A percentile compares a stretch with the other conserved stretches of the same genome.
phyloP scores from a whole-genome alignment of 768 basidiomycete genomes.

The Coprinopsis marcescibilis region DNA sequence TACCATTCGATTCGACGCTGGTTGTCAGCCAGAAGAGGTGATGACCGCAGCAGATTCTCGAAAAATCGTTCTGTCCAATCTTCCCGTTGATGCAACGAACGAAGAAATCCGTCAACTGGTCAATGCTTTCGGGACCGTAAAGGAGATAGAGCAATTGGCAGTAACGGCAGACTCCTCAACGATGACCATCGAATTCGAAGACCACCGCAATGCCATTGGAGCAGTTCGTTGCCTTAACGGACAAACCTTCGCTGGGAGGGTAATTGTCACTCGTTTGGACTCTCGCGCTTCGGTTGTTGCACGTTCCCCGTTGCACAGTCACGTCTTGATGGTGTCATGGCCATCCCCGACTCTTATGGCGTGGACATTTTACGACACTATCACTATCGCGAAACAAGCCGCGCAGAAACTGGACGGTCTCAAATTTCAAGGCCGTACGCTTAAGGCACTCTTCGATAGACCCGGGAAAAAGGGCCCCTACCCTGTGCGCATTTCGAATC shows the following conservation, averaged over 20 bases:
- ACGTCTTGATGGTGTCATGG: constrained; percentile 25
- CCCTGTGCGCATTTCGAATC: constrained; percentile 37
- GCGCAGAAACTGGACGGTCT: constrained; percentile 33
- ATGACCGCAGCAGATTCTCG: constrained; percentile 34
- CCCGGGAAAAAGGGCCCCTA: constrained; percentile 28
- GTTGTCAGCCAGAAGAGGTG: constrained; percentile 24
- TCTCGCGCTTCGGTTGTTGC: constrained; percentile 14
- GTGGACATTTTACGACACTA: constrained; percentile 41
- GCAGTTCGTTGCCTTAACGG: constrained; percentile 31
- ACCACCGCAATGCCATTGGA: constrained; percentile 23
- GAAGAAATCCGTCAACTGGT: constrained; percentile 26
- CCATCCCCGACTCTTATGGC: constrained; percentile 35
- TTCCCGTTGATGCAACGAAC: constrained; percentile 27
- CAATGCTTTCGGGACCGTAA: constrained; percentile 24
- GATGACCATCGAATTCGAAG: constrained; percentile 25
- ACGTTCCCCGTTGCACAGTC: constrained; percentile 7
- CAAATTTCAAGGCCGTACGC: constrained; percentile 31
- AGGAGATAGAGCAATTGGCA: constrained; percentile 18
- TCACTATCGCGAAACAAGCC: constrained; percentile 37
- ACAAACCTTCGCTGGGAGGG: constrained; percentile 17
- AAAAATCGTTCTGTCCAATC: constrained; percentile 33
- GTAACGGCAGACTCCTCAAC: constrained; percentile 15
- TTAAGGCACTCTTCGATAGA: constrained; percentile 34
- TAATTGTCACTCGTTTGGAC: constrained; percentile 25
- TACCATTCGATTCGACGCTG: constrained; percentile 27